A percentile compares a stretch with the other conserved stretches of the same genome.
Conservation (phyloP, 225 moss, liverwort and hornwort species). For the Bryum argenteum region DNA sequence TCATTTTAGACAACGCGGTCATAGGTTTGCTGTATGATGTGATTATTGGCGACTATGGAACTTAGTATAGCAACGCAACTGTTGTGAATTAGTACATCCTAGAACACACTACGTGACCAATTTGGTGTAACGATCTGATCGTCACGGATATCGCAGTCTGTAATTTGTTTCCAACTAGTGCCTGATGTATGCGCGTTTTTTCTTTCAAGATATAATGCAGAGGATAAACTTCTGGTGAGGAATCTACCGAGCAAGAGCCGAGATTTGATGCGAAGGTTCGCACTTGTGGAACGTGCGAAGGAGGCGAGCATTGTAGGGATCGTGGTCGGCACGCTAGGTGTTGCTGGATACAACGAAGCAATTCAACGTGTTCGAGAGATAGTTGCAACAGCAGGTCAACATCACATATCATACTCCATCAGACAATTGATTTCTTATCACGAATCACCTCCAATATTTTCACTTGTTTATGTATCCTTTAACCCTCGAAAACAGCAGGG, state of each 20-base stretch:
- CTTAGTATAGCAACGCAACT: too few species aligned
- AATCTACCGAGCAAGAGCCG: conserved; percentile 71
- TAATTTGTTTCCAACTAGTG: background rate
- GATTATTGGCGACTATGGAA: too few species aligned
- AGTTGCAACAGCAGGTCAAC: conserved; percentile 64
- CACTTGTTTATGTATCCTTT: conserved; percentile 2
- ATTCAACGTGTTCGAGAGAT: conserved; percentile 75
- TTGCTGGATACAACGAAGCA: conserved; percentile 82
- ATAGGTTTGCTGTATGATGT: too few species aligned
- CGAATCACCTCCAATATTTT: background rate
- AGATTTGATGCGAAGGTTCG: conserved; percentile 78
- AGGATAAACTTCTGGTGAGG: conserved; percentile 52
- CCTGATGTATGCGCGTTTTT: conserved; percentile 23
- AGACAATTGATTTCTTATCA: conserved; percentile 5
- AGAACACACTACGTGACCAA: too few species aligned
- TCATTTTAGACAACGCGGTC: too few species aligned
- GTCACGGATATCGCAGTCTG: background rate
- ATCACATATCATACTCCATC: conserved; percentile 3
- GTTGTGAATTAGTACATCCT: too few species aligned
- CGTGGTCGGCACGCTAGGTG: conserved; percentile 94
- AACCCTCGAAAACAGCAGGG: background rate
- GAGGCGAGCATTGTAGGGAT: conserved; percentile 94
- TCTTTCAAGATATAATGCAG: conserved; percentile 63
- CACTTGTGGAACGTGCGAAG: conserved; percentile 91
- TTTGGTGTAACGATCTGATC: background rate